Percentiles rank a stretch among this genome's conserved stretches.
Evolutionary conservation across 768 basidiomycete genomes (phyloP).

Genomic region (Cystobasidiopsis lactophilus): DNA sequence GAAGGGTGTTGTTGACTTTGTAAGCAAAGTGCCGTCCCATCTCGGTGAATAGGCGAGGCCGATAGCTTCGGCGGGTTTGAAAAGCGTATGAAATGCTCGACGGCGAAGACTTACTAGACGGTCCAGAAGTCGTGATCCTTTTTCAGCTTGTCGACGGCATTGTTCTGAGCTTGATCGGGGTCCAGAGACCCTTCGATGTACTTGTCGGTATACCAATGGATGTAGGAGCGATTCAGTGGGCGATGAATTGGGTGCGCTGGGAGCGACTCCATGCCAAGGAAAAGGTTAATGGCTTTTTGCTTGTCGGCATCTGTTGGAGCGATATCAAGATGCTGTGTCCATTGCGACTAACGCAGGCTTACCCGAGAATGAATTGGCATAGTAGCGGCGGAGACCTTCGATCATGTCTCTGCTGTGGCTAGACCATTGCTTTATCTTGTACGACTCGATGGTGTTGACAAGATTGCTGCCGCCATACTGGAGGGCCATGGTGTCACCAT

Average conservation of each 20-base stretch:
- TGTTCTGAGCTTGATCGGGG: slow-evolving; percentile 5
- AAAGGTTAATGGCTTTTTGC: slow-evolving; percentile 92
- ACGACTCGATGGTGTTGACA: slow-evolving; percentile 88
- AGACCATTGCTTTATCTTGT: slow-evolving; percentile 90
- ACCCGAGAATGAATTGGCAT: slow-evolving; percentile 83
- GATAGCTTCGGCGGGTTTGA: slow-evolving; percentile 29
- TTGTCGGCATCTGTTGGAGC: slow-evolving; percentile 65
- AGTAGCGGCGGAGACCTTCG: slow-evolving; percentile 82
- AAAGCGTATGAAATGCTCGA: neutral
- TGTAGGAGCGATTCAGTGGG: slow-evolving; percentile 44
- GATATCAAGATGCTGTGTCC: neutral
- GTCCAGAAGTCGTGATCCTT: slow-evolving; percentile 31
- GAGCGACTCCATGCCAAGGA: slow-evolving; percentile 41
- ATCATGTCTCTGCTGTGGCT: slow-evolving; percentile 91
- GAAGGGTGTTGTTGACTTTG: slow-evolving; percentile 74
- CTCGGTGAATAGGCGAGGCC: slow-evolving; percentile 60
- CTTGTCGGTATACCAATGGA: slow-evolving; percentile 59
- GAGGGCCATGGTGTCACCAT: slow-evolving; percentile 54
- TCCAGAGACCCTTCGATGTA: slow-evolving; percentile 18
- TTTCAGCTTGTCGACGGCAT: slow-evolving; percentile 26
- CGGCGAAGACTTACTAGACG: slow-evolving; percentile 4
- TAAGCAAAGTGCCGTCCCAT: slow-evolving; percentile 74
- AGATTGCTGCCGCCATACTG: slow-evolving; percentile 94
- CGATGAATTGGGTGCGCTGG: slow-evolving; percentile 10
- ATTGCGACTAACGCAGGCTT: neutral